These are phyloP conservation scores for Sechiopsis laciniata DNA, from an alignment of 306 rosid species.

Conservation along the genomic window DNA sequence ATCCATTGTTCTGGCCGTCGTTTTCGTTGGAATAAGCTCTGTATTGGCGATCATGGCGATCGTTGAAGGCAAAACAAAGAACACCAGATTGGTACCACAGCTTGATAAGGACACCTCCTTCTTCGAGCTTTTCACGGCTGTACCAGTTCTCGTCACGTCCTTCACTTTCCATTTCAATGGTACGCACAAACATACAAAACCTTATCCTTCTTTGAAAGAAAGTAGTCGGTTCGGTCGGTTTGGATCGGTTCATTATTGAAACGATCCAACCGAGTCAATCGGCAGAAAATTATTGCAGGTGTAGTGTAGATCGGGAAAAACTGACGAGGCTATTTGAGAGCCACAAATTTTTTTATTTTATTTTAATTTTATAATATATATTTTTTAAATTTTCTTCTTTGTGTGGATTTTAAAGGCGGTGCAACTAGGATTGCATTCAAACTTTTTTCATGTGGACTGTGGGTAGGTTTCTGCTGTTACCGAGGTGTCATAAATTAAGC, in stretches of 20 bases:
- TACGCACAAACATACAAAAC: constrained; percentile 7
- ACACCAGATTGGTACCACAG: constrained; percentile 60
- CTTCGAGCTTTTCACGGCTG: constrained; percentile 89
- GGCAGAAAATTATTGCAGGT: not conserved
- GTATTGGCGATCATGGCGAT: constrained; percentile 60
- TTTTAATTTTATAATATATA: no score
- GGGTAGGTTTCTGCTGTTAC: not conserved
- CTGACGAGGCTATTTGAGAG: no score
- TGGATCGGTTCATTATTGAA: not conserved
- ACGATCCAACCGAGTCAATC: not conserved
- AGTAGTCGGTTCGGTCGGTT: not conserved
- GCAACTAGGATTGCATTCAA: no score
- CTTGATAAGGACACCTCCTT: constrained; percentile 56
- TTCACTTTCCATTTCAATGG: constrained; percentile 94
- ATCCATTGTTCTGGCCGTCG: constrained; percentile 69
- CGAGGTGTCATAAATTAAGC: not conserved
- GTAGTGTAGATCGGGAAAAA: no score
- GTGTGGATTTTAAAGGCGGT: no score
- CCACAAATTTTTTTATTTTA: no score
- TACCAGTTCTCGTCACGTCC: constrained; percentile 86
- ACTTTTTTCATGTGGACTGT: no score
- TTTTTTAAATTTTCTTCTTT: no score
- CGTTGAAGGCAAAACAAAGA: constrained; percentile 57
- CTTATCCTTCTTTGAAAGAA: not conserved
- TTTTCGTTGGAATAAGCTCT: constrained; percentile 76